A percentile compares a stretch with the other conserved stretches of the same genome.
Evolutionary conservation across 768 basidiomycete species (phyloP).

Genomic region (Boletus rubescentipes): DNA sequence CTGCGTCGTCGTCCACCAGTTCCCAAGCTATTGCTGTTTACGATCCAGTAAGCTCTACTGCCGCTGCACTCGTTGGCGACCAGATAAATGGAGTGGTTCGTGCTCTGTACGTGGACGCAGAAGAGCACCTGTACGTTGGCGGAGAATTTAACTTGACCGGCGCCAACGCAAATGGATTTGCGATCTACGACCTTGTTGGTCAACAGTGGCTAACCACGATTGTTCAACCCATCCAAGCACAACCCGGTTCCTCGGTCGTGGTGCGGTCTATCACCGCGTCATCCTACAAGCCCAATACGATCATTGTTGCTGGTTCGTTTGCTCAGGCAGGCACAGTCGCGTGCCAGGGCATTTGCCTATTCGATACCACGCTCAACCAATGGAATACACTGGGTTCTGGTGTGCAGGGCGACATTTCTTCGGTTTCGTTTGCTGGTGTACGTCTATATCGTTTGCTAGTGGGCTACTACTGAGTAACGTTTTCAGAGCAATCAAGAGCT

Average conservation of each 20-base stretch:
- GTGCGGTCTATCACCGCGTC: slow-evolving; percentile 74
- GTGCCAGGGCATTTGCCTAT: slow-evolving; percentile 79
- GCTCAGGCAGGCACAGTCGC: slow-evolving; percentile 67
- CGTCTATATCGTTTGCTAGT: slow-evolving; percentile 24
- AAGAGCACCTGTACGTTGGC: slow-evolving; percentile 73
- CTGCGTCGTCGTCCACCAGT: slow-evolving; percentile 36
- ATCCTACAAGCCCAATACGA: slow-evolving; percentile 51
- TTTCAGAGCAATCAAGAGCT: slow-evolving; percentile 60
- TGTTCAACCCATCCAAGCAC: slow-evolving; percentile 59
- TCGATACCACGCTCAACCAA: slow-evolving; percentile 63
- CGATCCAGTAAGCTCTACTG: slow-evolving; percentile 47
- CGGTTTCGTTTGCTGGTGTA: slow-evolving; percentile 82
- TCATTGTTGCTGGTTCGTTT: slow-evolving; percentile 91
- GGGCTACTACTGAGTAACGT: slow-evolving; percentile 5
- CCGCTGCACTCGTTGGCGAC: slow-evolving; percentile 57
- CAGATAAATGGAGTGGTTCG: slow-evolving; percentile 76
- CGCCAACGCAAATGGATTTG: slow-evolving; percentile 64
- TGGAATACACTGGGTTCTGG: slow-evolving; percentile 84
- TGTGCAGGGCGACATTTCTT: slow-evolving; percentile 75
- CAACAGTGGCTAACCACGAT: slow-evolving; percentile 61
- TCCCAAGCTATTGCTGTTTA: slow-evolving; percentile 71
- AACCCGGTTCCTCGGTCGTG: slow-evolving; percentile 51
- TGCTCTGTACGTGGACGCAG: slow-evolving; percentile 63
- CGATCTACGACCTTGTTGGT: slow-evolving; percentile 71
- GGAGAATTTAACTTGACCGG: slow-evolving; percentile 74